Evolutionary conservation across 495 filamentous ascomycete species (phyloP), one percentile per base, ranked within the genome.

Genomic region (Chaetomidium leptoderma): DNA sequence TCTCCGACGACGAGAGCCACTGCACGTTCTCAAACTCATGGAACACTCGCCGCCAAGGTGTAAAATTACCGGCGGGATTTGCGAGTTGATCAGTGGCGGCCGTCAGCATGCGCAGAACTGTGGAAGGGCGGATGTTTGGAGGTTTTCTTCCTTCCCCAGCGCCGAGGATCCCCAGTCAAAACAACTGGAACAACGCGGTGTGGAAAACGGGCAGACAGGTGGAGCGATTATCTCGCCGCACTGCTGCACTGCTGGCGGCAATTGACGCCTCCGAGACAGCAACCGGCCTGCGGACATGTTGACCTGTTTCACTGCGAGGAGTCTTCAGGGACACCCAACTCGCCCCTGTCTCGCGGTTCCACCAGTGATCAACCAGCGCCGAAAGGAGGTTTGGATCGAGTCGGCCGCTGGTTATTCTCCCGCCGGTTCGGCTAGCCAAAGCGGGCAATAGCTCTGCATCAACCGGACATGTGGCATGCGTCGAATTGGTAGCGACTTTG

Each of bases 151-250:
- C n/a, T 13, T 36, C 14, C 47, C 5, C 17, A 23, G 2, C n/a
- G 16, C 13, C 47, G 8, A 36, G 29, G 10, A 33, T 36, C 47
- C 2, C 47, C 29, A 50, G n/a, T 35, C 30, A n/a, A n/a, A n/a
- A n/a, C 47, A 50, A 19, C 45, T 17, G 6, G 4, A 3, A 16
- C 27, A n/a, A 33, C 29, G 27, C 30, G 30, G 3, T 50, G 9
- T 7, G 21, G 17, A 13, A 17, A 33, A 11, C 26, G 11, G n/a
- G 26, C 14, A 30, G n/a, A 26, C 45, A n/a, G 8, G 30, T 35
- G 47, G 47, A 50, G 47, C 30, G 47, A 50, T 50, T 17, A 36
- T 36, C 47, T 33, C 1, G 47, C 47, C 30, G 47, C 30, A 35
- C 35, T 23, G n/a, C 30, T 30, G 47, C 47, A 24, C 17, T 36